Percentiles rank a stretch among this genome's conserved stretches.
These are phyloP conservation scores for Obba rivulosa DNA, from an alignment of 768 basidiomycete species.

Conservation along the genomic window DNA sequence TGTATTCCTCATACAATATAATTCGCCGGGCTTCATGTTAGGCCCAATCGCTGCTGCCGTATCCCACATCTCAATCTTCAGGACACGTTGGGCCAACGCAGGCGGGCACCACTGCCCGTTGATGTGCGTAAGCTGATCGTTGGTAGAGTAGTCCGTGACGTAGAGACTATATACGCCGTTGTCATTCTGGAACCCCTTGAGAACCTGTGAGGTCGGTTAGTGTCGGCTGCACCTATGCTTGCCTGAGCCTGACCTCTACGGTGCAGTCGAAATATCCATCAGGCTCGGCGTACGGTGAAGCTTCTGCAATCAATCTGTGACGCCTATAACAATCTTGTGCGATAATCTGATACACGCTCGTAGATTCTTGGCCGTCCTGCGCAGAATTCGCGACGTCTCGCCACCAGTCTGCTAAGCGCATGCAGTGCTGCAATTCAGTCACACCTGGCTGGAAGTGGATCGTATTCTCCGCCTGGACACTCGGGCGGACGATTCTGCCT, in stretches of 20 bases:
- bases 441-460: slow-evolving; percentile 9
- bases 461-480: not conserved
- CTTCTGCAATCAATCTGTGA: slow-evolving; percentile 21
- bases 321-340: not conserved
- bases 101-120: slow-evolving; percentile 43
- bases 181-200: slow-evolving; percentile 37
- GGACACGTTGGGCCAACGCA: slow-evolving; percentile 35
- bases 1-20: slow-evolving; percentile 49
- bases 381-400: slow-evolving; percentile 2
- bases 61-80: slow-evolving; percentile 62
- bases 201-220: slow-evolving; percentile 32
- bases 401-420: slow-evolving; percentile 26
- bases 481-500: slow-evolving; percentile 29
- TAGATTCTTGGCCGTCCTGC: not conserved
- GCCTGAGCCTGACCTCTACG: slow-evolving; percentile 37
- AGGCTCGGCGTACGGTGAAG: slow-evolving; percentile 8
- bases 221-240: too few species aligned
- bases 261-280: slow-evolving; percentile 25
- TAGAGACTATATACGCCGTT: slow-evolving; percentile 41
- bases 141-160: slow-evolving; percentile 63
- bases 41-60: slow-evolving; percentile 35
- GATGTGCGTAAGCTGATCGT: slow-evolving; percentile 27
- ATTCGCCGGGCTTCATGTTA: slow-evolving; percentile 43
- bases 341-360: slow-evolving; percentile 6
- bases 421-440: slow-evolving; percentile 17